Percentiles rank a stretch among this genome's conserved stretches.
Evolutionary conservation across 2,329 filamentous ascomycete genomes (phyloP).

Genomic region (Phyllosticta ampelicida): DNA sequence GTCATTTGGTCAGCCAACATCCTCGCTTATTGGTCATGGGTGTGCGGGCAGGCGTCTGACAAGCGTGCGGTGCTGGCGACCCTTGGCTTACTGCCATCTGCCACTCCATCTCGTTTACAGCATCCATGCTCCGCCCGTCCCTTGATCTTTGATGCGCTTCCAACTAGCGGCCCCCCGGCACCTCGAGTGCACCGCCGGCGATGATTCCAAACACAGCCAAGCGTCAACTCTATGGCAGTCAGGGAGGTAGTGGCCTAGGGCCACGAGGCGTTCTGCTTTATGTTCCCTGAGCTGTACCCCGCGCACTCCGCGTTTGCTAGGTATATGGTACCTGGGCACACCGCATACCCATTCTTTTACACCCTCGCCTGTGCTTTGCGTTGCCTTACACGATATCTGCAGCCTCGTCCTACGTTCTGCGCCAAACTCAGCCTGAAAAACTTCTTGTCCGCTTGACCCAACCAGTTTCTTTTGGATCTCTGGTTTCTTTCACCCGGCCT

Average conservation of each 20-base stretch:
- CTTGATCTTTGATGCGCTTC: slow-evolving; percentile 10
- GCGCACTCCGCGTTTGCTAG: slow-evolving; percentile 21
- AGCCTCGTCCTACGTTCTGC: too few relatives aligned
- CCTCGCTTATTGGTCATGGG: slow-evolving; percentile 21
- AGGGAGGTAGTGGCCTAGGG: slow-evolving; percentile 2
- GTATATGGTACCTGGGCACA: slow-evolving; percentile 28
- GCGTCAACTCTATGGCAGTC: slow-evolving; percentile 9
- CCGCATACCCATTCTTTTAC: slow-evolving; percentile 13
- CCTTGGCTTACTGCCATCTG: slow-evolving; percentile 8
- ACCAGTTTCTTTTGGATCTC: slow-evolving; percentile 1
- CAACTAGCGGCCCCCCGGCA: slow-evolving; percentile 7
- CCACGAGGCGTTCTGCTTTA: slow-evolving; percentile 10
- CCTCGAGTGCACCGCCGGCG: slow-evolving; percentile 9
- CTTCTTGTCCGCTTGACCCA: too few relatives aligned
- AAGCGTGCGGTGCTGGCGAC: slow-evolving; percentile 10
- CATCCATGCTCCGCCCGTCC: slow-evolving; percentile 10
- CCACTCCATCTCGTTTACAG: slow-evolving; percentile 11
- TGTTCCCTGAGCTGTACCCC: slow-evolving; percentile 24
- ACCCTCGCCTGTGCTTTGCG: too few relatives aligned
- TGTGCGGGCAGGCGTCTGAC: slow-evolving; percentile 9
- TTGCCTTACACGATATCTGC: too few relatives aligned
- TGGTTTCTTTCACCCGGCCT: slow-evolving; percentile 2
- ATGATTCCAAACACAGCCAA: slow-evolving; percentile 10
- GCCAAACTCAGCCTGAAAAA: too few relatives aligned
- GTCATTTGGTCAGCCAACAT: slow-evolving; percentile 25